Base-by-base conservation (phyloP, 2,329 filamentous ascomycete species). In the Pestalotiopsis sp. region DNA sequence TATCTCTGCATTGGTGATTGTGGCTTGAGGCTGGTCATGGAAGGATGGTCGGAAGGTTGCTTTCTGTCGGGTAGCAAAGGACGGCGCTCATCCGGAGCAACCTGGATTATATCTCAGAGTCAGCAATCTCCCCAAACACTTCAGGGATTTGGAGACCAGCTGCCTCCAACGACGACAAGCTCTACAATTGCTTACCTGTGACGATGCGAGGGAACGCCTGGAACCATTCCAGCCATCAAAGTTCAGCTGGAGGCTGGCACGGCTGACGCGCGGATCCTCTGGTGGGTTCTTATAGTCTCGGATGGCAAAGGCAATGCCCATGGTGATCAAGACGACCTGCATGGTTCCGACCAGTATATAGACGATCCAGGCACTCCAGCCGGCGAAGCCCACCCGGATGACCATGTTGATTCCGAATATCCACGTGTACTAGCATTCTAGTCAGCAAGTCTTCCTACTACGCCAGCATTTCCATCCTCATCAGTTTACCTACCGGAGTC, bases 391-490 rank as follows among this genome's bases (percentile, higher is more conserved):
- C 9, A 73, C 70, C 17, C 72, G 71, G 7, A 64, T 39, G 11
- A 71, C 68, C 31, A 73, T 66, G 58, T 70, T 71, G 63, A 72
- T 69, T 1, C 62, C 72, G 65, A 73, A 73, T 39, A 71, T 75
- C 75, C 75, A 77, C 27, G 75, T 76, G 45, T 74, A 77, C 62
- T 64, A 64, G 23, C 4, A 7, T 39, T 13, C 20, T 5, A 39
- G 1, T 41, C 23, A 63, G 60, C 31, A 12, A 41, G 31, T 39
- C 31, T 3, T 14, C 14, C 27, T n/a, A n/a, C n/a, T n/a, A n/a
- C 7, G 14, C 20, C 27, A 63, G 14, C n/a, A 63, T 11, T 23
- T n/a, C 13, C 13, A 39, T 3, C 17, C 36, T 27, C 25, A 6
- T 31, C n/a, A 2, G 4, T 11, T 23, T 23, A 41, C 60, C 9